Base-by-base conservation (phyloP, 2,329 filamentous ascomycete genomes). In the Raffaelea deltoideospora region DNA sequence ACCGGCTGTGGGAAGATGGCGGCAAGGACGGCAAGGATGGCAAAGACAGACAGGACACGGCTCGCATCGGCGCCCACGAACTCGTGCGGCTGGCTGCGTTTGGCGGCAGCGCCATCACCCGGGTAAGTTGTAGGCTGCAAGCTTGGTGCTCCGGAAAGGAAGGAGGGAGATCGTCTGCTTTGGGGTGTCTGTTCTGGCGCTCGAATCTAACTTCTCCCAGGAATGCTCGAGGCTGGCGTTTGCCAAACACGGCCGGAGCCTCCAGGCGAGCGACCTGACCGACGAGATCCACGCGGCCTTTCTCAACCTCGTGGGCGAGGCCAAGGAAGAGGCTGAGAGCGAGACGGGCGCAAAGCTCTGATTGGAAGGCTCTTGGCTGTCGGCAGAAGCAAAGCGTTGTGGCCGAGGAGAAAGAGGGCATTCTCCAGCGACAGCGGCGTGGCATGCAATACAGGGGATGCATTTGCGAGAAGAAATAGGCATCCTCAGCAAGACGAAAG, bases 251-350 rank as follows among this genome's bases (percentile, higher is more conserved):
- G 88, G 90, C 1, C 72, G 90, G 45, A 85, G 82, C 52, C 60
- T 98, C 53, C 90, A 96, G 61, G 90, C 90, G 1, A 86, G 82
- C 47, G 90, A 96, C 57, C 60, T 98, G 53, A 95, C 88, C 0
- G 85, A 90, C 15, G 80, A 94, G 58, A 81, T 98, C 10, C 79
- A 93, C 50, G 64, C 64, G 24, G 81, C 86, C 1, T 96, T 95
- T 56, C 55, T 81, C 49, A 75, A 76, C 41, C 56, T 94, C 15
- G 79, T 95, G 51, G 87, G 85, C 1, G 82, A 87, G 46, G 66
- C 69, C 4, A 70, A 69, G 27, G 61, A 49, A 7, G 33, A 48
- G 5, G 47, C 44, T 2, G 49, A 53, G 2, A 63, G 54, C 49
- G 45, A 63, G 22, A 63, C 43, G 15, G 28, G 15, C 13, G 28